Evolutionary conservation across 345 rosid species (phyloP).

Genomic region (Psidium friedrichsthalianum): DNA sequence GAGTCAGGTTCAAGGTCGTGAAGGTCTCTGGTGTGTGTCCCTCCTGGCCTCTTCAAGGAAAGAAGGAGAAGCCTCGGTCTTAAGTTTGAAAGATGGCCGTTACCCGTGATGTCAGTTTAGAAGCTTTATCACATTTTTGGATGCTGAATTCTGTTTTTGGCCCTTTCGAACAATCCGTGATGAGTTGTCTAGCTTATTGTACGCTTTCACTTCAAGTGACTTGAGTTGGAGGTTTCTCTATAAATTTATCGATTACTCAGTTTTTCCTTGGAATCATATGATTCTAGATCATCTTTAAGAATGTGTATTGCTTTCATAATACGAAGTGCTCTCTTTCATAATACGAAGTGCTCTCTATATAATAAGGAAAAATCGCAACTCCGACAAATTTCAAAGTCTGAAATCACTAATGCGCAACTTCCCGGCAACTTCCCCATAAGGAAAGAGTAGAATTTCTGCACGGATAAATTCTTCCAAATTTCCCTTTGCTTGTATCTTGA

Average conservation of each 20-base stretch:
- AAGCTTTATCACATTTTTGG: too few species aligned
- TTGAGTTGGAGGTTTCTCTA: background rate
- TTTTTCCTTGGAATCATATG: background rate
- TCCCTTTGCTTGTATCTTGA: background rate
- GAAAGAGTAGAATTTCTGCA: background rate
- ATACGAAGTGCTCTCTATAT: background rate
- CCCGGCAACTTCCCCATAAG: background rate
- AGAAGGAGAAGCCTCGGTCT: too few species aligned
- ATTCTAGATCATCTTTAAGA: background rate
- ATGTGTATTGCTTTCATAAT: background rate
- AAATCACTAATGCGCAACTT: background rate
- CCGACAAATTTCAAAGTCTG: background rate
- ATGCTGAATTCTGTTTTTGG: too few species aligned
- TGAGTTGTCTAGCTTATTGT: too few species aligned
- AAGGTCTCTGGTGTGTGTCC: too few species aligned
- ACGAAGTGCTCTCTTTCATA: background rate
- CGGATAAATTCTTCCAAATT: background rate
- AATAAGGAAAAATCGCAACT: background rate
- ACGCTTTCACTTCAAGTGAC: too few species aligned
- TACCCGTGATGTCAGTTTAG: too few species aligned
- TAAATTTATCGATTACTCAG: background rate
- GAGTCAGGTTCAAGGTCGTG: too few species aligned
- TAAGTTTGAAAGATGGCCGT: too few species aligned
- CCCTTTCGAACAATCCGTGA: too few species aligned
- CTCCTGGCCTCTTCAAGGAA: too few species aligned